Evolutionary conservation across 257 asterid species (phyloP).

Genomic region (Jacaranda copaia): DNA sequence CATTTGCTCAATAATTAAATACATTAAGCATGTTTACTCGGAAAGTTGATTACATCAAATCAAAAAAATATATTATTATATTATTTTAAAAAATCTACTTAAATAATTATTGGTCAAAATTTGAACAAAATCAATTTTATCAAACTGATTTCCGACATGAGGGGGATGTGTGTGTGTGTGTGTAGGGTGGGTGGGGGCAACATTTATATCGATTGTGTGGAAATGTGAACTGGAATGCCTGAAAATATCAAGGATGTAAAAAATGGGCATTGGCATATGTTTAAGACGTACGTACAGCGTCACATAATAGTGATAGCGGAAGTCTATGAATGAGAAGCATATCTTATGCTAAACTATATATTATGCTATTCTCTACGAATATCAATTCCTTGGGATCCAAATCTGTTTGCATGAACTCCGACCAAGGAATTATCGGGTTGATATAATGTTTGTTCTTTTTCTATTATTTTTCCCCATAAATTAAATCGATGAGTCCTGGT

Average conservation of each 20-base stretch:
- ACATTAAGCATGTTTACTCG: no score
- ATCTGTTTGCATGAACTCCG: conserved; percentile 46
- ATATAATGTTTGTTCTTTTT: conserved; percentile 40
- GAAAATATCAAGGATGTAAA: not conserved
- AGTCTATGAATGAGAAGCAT: conserved; percentile 19
- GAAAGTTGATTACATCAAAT: no score
- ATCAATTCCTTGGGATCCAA: conserved; percentile 41
- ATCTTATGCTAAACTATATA: not conserved
- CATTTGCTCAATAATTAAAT: no score
- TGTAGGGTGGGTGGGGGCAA: no score
- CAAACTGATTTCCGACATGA: no score
- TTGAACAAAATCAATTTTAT: no score
- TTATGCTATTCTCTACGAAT: conserved; percentile 15
- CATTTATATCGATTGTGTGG: no score
- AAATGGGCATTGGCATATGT: no score
- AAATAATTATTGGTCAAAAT: no score
- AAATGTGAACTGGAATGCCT: not conserved
- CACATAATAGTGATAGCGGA: not conserved
- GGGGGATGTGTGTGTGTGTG: no score
- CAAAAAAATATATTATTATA: no score
- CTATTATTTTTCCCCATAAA: conserved; percentile 9
- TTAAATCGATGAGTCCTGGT: not conserved
- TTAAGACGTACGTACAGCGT: not conserved
- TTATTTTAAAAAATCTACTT: no score
- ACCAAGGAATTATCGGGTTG: conserved; percentile 40